Conservation (phyloP, 768 basidiomycete genomes). For the Russula lepida region DNA sequence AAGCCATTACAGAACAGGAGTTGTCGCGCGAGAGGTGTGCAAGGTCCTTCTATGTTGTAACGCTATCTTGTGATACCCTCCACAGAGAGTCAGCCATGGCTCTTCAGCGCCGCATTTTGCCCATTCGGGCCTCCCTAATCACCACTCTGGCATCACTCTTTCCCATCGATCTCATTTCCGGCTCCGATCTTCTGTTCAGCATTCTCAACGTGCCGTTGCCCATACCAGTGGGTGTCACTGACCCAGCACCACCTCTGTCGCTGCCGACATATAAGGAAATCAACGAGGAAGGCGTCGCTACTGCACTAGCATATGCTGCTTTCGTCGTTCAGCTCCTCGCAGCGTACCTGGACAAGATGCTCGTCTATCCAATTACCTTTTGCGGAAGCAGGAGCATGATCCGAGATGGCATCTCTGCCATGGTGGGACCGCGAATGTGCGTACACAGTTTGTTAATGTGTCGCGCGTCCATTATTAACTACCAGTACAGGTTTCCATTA, state of each 20-base stretch:
- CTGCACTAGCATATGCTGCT: conserved; percentile 85
- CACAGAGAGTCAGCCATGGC: conserved; percentile 40
- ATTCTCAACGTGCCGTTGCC: conserved; percentile 87
- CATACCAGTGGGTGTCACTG: conserved; percentile 62
- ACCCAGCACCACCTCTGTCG: conserved; percentile 77
- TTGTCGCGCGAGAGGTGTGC: conserved; percentile 29
- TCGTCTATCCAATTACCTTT: conserved; percentile 87
- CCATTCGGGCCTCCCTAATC: conserved; percentile 55
- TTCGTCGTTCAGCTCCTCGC: conserved; percentile 80
- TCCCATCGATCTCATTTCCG: conserved; percentile 80
- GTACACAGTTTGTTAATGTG: conserved; percentile 25
- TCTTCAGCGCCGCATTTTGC: conserved; percentile 42
- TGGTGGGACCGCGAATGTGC: conserved; percentile 92
- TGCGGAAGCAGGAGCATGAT: conserved; percentile 87
- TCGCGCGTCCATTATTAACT: not conserved
- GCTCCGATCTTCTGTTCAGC: conserved; percentile 82
- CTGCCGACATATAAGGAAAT: conserved; percentile 58
- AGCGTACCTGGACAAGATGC: conserved; percentile 60
- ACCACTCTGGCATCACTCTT: conserved; percentile 69
- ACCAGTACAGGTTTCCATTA: conserved; percentile 73
- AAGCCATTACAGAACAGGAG: conserved; percentile 23
- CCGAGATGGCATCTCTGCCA: conserved; percentile 85
- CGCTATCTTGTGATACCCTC: conserved; percentile 18
- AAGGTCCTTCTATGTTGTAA: conserved; percentile 2
- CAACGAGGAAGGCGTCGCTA: conserved; percentile 80